Conservation (phyloP, 495 filamentous ascomycete species). For the Xylaria sp. region DNA sequence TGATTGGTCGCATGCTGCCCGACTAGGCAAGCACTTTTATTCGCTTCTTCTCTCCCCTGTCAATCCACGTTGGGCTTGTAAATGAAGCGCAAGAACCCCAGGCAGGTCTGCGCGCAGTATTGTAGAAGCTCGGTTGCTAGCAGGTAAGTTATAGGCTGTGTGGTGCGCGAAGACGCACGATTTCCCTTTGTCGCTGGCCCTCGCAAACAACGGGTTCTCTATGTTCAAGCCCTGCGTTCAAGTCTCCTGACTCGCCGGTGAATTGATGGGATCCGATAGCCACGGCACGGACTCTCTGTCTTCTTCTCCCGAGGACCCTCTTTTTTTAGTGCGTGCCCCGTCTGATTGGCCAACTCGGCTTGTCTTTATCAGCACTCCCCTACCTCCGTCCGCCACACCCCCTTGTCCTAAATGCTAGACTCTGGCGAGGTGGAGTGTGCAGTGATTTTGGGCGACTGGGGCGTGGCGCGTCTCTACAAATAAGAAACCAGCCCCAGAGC, state of each 20-base stretch:
- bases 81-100: constrained; percentile 10
- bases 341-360: constrained; percentile 16
- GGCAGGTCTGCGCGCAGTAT: constrained; percentile 8
- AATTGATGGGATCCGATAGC: not conserved
- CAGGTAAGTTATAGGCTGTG: not conserved
- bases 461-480: constrained; percentile 46
- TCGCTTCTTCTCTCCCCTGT: not conserved
- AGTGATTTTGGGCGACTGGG: constrained; percentile 39
- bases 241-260: constrained; percentile 19
- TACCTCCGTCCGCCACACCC: not conserved
- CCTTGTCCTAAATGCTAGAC: constrained; percentile 25
- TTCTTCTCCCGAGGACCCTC: constrained; percentile 17
- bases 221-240: not conserved
- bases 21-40: constrained; percentile 27
- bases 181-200: not conserved
- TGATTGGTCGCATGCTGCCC: constrained; percentile 36
- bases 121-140: not conserved
- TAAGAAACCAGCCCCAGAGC: constrained; percentile 49
- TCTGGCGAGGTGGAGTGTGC: constrained; percentile 22
- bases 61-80: constrained; percentile 3
- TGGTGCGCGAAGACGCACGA: not conserved
- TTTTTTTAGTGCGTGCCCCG: not conserved
- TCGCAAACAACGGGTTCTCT: not conserved
- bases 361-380: constrained; percentile 5
- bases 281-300: not conserved